Evolutionary conservation across 768 basidiomycete species (phyloP).

Genomic region (Boletus sensibilis): DNA sequence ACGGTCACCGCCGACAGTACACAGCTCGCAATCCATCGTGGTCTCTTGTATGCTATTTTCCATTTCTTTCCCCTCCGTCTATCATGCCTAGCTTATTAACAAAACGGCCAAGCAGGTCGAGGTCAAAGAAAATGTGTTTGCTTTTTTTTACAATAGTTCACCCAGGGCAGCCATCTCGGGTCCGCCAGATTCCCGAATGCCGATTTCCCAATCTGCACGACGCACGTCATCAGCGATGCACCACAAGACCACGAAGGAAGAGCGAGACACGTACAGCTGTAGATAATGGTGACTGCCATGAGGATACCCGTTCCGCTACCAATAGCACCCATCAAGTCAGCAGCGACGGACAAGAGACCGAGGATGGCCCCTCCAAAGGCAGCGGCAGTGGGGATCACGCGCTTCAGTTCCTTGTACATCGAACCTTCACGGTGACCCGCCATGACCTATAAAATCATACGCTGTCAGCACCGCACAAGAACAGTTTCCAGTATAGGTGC

Average conservation of each 20-base stretch:
- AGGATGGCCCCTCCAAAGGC: conserved; percentile 98
- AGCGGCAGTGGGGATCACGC: conserved; percentile 96
- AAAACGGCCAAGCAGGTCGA: conserved; percentile 1
- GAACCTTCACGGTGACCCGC: conserved; percentile 92
- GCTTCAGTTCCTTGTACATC: conserved; percentile 99
- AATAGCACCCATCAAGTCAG: conserved; percentile 94
- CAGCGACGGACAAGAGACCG: conserved; percentile 84
- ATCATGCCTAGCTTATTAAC: conserved; percentile 9
- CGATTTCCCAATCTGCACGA: conserved; percentile 86
- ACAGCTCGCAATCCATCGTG: neutral
- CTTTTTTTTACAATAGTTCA: conserved; percentile 59
- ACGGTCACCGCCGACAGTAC: neutral
- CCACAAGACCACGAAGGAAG: neutral
- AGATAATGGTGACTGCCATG: conserved; percentile 98
- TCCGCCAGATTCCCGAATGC: conserved; percentile 74
- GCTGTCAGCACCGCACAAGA: conserved; percentile 2
- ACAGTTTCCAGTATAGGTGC: neutral
- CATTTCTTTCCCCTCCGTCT: conserved; percentile 3
- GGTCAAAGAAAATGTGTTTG: neutral
- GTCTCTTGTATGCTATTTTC: conserved; percentile 1
- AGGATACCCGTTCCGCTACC: conserved; percentile 95
- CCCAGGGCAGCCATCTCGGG: conserved; percentile 81
- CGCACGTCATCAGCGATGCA: neutral
- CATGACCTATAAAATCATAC: conserved; percentile 52
- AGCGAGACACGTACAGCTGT: conserved; percentile 50